Base-by-base conservation (phyloP, 805 yeast genomes). In the Barnettozyma sp. region DNA sequence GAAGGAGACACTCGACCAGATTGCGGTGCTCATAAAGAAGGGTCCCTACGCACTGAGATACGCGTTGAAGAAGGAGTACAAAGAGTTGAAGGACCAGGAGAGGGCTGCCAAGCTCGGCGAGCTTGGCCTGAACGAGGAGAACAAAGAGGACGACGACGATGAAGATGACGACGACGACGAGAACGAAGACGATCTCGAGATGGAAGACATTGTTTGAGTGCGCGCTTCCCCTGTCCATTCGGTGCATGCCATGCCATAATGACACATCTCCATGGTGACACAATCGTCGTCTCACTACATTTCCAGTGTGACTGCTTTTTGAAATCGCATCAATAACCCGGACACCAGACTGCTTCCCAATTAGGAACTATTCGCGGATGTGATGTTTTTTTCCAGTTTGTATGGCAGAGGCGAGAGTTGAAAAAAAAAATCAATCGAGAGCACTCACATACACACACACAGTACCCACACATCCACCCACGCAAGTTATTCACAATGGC, bases 21-120 rank as follows among this genome's bases (percentile, higher is more conserved):
- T 92, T 52, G 97, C 97, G 1, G 71, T 75, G 22, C 70, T 92
- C 54, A 88, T 84, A 50, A 87, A 90, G 57, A 86, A 86, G 56
- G 98, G 98, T 12, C 96, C 98, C 2, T 90, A 90, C 56, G 94
- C 97, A 1, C 71, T 87, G 55, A 88, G 84, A 61, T 92, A 88
- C 61, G 80, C 87, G 40, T 66, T 92, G 53, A 84, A 82, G 62
- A 92, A 86, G 13, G 97, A 92, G 61, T 92, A 82, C 61, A 85
- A 80, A 63, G 78, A 76, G 49, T 68, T 85, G 52, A 70, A 68
- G 53, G 94, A 82, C 47, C 83, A 78, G 16, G 90, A 82, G 58
- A 70, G 85, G 56, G 80, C 79, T 15, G 84, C 71, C 3, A 70
- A 72, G 32, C 63, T 76, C 27, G 83, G 82, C 15, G 78, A 66